Evolutionary conservation across 1,284 basidiomycete species (phyloP).

Genomic region (Rhizopogon parksii): DNA sequence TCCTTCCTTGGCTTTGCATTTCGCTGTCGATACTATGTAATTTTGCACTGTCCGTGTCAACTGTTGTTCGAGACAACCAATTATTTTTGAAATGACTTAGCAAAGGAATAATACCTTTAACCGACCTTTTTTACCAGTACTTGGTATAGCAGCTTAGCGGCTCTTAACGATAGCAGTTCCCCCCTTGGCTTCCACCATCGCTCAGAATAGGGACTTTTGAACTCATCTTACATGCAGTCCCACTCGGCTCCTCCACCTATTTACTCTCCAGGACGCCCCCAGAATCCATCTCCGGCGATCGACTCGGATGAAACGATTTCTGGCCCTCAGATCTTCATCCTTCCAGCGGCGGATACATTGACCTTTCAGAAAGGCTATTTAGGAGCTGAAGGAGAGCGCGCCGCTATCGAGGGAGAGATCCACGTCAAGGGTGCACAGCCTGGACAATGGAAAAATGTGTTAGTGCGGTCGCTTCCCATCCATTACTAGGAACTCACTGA

Average conservation of each 20-base stretch:
- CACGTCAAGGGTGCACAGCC: constrained; percentile 64
- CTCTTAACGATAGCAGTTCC: too few species aligned
- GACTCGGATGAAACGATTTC: constrained; percentile 5
- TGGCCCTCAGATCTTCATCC: constrained; percentile 55
- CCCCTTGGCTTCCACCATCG: neutral
- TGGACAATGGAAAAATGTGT: constrained; percentile 63
- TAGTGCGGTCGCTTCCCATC: constrained; percentile 12
- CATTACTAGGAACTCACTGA: constrained; percentile 11
- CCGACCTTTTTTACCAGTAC: neutral
- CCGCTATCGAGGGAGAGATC: constrained; percentile 76
- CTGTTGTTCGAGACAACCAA: constrained; percentile 26
- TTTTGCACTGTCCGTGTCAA: neutral
- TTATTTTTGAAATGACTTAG: constrained; percentile 2
- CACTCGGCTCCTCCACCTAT: constrained; percentile 36
- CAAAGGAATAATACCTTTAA: neutral
- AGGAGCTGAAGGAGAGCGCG: constrained; percentile 69
- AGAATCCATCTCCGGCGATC: neutral
- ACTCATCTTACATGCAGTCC: constrained; percentile 13
- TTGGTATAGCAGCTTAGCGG: neutral
- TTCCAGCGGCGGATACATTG: constrained; percentile 56
- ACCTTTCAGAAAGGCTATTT: constrained; percentile 77
- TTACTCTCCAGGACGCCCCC: constrained; percentile 28
- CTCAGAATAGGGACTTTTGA: neutral
- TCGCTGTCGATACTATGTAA: neutral
- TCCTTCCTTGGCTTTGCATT: neutral